These are phyloP conservation scores for Sclerotinia glacialis DNA, from an alignment of 2,329 filamentous ascomycete species.

Conservation along the genomic window DNA sequence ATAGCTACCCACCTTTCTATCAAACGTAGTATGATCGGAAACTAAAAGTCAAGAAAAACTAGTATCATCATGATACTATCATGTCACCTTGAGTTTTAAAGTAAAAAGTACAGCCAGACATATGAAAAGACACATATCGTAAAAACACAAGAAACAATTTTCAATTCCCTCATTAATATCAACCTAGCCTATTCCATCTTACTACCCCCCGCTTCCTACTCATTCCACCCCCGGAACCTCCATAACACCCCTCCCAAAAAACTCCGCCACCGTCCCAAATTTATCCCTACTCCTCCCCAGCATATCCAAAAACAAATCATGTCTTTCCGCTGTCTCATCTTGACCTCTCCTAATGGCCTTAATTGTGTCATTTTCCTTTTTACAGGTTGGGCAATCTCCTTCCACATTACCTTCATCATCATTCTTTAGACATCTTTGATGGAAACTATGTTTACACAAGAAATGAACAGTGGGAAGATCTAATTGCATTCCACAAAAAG, in stretches of 20 bases:
- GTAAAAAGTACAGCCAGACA: too few species aligned
- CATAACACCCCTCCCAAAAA: slow-evolving; percentile 95
- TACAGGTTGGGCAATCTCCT: slow-evolving; percentile 83
- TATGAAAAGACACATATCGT: not conserved
- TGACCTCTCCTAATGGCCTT: slow-evolving; percentile 83
- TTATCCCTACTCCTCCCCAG: slow-evolving; percentile 74
- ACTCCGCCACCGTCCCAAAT: slow-evolving; percentile 89
- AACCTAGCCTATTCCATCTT: not conserved
- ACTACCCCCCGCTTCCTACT: not conserved
- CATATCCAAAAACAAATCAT: slow-evolving; percentile 84
- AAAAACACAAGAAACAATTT: not conserved
- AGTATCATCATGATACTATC: too few species aligned
- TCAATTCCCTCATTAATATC: not conserved
- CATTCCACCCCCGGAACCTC: slow-evolving; percentile 41
- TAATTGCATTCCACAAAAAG: slow-evolving; percentile 68
- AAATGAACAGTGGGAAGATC: slow-evolving; percentile 94
- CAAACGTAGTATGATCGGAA: too few species aligned
- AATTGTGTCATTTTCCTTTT: slow-evolving; percentile 80
- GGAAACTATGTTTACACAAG: slow-evolving; percentile 94
- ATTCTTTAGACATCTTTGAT: slow-evolving; percentile 72
- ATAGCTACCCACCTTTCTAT: too few species aligned
- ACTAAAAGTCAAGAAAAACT: too few species aligned
- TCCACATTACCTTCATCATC: slow-evolving; percentile 53
- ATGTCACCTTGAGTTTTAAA: too few species aligned
- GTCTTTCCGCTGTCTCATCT: slow-evolving; percentile 78